Base-by-base conservation (phyloP, 805 yeast genomes). In the Metschnikowia shivogae region DNA sequence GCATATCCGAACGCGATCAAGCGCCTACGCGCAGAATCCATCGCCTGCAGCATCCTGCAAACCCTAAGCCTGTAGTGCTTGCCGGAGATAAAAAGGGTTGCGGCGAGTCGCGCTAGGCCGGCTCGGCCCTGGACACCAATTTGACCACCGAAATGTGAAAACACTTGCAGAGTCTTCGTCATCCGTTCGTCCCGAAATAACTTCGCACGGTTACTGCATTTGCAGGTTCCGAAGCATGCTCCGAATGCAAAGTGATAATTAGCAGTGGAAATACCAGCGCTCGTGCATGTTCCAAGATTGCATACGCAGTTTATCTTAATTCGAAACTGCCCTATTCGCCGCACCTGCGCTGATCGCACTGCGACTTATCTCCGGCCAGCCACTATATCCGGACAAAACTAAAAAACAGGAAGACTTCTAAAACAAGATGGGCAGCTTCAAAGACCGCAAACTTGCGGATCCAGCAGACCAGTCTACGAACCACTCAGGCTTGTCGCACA, bases 21-120 rank as follows among this genome's bases (percentile, higher is more conserved):
- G 42, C 35, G 42, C 22, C 20, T 24, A 22, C 20, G 30, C 35
- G 30, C 42, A 39, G 34, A 32, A 39, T 26, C 24, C 20, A 19
- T 7, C 19, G 20, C 19, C 40, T 37, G 27, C 40, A 29, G 29
- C 13, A 29, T n/a, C 10, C 34, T n/a, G 12, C 20, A 13, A 12
- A 26, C n/a, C 14, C 12, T 19, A 12, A 12, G 27, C 28, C 40
- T 11, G 31, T 26, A 24, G 8, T 19, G 22, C 29, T 22, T 24
- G 7, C 30, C 42, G 42, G 42, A 30, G 29, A 39, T 31, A 39
- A 22, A 29, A 13, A 13, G 13, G 17, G 19, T 4, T 20, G 17
- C 40, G 20, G 6, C 10, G 5, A 11, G 17, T 17, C 17, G 3
- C 3, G 17, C 3, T 17, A 17, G 17, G 17, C 17, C 17, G 17